A percentile compares a stretch with the other conserved stretches of the same genome.
These are phyloP conservation scores for Acanthamoeba castellanii DNA, from an alignment of 208 protist species.

Conservation along the genomic window DNA sequence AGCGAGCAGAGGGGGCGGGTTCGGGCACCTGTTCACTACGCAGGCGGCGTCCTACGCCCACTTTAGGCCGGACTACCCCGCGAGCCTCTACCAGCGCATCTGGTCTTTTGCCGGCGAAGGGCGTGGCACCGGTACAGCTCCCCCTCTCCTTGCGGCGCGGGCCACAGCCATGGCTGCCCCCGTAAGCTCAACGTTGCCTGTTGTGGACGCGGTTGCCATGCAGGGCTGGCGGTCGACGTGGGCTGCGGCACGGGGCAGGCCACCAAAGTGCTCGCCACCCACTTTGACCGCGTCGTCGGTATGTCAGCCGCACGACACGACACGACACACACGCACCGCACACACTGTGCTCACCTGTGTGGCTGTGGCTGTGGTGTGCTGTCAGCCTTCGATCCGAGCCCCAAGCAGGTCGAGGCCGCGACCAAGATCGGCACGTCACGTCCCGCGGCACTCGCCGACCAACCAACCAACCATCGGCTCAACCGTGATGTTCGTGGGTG, in stretches of 20 bases:
- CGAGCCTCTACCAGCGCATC: neutral
- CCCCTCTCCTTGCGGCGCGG: neutral
- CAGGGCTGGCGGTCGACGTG: slow-evolving; percentile 67
- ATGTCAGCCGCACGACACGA: neutral
- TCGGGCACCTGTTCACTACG: slow-evolving; percentile 61
- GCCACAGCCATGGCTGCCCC: neutral
- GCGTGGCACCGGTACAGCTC: too few species aligned
- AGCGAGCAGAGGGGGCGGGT: neutral
- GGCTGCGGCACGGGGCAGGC: slow-evolving; percentile 64
- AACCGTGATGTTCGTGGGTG: neutral
- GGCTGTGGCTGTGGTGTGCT: neutral
- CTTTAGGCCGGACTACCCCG: slow-evolving; percentile 57
- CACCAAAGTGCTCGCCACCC: slow-evolving; percentile 53
- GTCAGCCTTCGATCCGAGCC: slow-evolving; percentile 34
- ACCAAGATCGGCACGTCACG: neutral
- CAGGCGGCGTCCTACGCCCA: slow-evolving; percentile 28
- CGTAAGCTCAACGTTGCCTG: neutral
- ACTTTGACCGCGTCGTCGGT: slow-evolving; percentile 52
- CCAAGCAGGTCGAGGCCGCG: slow-evolving; percentile 38
- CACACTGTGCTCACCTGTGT: neutral
- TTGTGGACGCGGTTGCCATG: neutral
- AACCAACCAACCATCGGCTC: neutral
- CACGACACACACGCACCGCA: neutral
- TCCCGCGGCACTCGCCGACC: neutral
- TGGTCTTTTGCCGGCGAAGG: neutral